Conservation (phyloP, 768 basidiomycete species). For the Termitomyces heimii region DNA sequence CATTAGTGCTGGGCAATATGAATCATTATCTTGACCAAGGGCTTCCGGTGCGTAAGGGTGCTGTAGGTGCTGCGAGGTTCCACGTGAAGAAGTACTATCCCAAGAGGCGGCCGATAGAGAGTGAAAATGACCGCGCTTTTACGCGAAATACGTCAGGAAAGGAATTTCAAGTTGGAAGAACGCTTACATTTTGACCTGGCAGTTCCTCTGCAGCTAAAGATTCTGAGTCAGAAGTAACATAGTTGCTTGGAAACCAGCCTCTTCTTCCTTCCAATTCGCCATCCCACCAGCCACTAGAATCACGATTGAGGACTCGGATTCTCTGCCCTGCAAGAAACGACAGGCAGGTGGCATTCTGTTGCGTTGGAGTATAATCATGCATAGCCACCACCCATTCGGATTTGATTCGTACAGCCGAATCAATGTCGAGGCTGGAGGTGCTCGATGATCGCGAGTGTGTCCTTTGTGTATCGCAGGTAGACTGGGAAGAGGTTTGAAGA, state of each 20-base stretch:
- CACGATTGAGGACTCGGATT: constrained; percentile 85
- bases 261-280: constrained; percentile 84
- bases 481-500: constrained; percentile 30
- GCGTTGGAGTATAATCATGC: constrained; percentile 81
- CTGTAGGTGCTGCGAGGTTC: constrained; percentile 31
- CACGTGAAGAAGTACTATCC: constrained; percentile 37
- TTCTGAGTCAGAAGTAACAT: constrained; percentile 66
- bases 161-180: constrained; percentile 4
- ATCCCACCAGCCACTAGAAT: constrained; percentile 97
- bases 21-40: constrained; percentile 45
- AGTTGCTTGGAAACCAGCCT: constrained; percentile 99
- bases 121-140: constrained; percentile 40
- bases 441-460: constrained; percentile 30
- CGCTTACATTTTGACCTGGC: constrained; percentile 37
- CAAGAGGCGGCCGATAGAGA: constrained; percentile 50
- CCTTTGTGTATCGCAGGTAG: constrained; percentile 12
- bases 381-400: constrained; percentile 84
- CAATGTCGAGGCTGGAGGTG: constrained; percentile 35
- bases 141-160: constrained; percentile 1
- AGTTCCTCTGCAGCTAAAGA: constrained; percentile 55
- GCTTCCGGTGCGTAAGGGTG: constrained; percentile 39
- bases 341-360: constrained; percentile 73
- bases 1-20: constrained; percentile 77
- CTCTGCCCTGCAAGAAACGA: constrained; percentile 87
- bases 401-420: constrained; percentile 42